Percentiles rank a stretch among this genome's conserved stretches.
Evolutionary conservation across 306 rosid genomes (phyloP).

Genomic region (Malus orientalis): DNA sequence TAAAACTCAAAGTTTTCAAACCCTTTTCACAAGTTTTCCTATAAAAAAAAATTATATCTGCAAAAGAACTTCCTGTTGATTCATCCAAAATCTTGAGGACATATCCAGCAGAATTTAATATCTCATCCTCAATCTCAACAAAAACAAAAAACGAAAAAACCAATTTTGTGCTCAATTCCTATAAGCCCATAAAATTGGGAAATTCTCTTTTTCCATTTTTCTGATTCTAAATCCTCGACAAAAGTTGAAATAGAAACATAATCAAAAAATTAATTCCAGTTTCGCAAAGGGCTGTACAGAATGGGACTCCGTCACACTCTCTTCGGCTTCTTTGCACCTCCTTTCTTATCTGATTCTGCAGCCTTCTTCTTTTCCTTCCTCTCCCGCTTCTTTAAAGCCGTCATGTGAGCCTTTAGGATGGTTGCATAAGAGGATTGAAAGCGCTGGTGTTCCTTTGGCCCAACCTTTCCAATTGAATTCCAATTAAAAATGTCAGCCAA

Average conservation of each 20-base stretch:
- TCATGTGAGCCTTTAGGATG: constrained; percentile 93
- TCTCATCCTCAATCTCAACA: neutral
- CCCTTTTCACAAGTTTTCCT: too few species aligned
- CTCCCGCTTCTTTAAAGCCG: constrained; percentile 91
- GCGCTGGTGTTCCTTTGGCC: constrained; percentile 86
- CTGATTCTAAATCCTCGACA: neutral
- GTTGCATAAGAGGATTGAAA: constrained; percentile 98
- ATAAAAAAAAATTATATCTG: neutral
- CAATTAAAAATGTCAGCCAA: neutral
- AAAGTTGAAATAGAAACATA: neutral
- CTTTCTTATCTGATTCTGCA: constrained; percentile 56
- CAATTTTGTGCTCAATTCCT: neutral
- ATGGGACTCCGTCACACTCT: constrained; percentile 10
- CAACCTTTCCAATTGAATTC: constrained; percentile 56
- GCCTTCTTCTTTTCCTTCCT: constrained; percentile 91
- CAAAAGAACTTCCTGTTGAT: neutral
- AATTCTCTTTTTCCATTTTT: neutral
- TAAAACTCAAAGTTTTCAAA: too few species aligned
- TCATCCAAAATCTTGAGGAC: neutral
- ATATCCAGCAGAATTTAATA: neutral
- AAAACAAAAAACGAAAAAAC: too few species aligned
- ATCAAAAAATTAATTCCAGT: neutral
- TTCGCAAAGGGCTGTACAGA: constrained; percentile 7
- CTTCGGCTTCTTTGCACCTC: constrained; percentile 41
- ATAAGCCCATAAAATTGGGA: neutral